Conservation (phyloP, 2,329 filamentous ascomycete species). For the Nemania diffusa region DNA sequence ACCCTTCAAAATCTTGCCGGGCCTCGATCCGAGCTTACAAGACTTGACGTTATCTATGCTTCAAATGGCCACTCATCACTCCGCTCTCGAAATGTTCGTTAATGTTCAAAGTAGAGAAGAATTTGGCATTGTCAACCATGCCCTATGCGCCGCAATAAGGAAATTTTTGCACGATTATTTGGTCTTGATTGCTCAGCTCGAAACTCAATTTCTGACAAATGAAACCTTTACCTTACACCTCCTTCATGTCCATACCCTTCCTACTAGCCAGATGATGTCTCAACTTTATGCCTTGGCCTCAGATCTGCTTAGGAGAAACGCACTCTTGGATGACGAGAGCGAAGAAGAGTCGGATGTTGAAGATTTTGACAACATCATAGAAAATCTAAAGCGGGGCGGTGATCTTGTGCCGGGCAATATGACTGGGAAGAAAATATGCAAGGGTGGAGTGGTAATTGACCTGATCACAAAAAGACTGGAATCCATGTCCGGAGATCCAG, state of each 20-base stretch:
- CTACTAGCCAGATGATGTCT: conserved; percentile 89
- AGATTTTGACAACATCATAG: conserved; percentile 92
- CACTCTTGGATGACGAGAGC: conserved; percentile 82
- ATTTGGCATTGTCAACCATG: conserved; percentile 94
- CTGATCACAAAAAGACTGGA: conserved; percentile 86
- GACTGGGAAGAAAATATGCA: conserved; percentile 90
- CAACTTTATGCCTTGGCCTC: conserved; percentile 89
- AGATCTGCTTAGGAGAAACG: conserved; percentile 88
- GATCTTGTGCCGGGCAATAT: conserved; percentile 82
- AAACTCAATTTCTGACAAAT: conserved; percentile 91
- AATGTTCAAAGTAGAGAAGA: conserved; percentile 94
- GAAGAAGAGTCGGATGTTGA: conserved; percentile 79
- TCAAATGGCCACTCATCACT: conserved; percentile 93
- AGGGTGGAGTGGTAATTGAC: conserved; percentile 94
- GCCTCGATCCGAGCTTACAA: conserved; percentile 89
- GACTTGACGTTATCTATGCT: conserved; percentile 90
- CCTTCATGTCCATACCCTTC: conserved; percentile 89
- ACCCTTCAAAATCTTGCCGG: conserved; percentile 79
- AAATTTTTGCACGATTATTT: conserved; percentile 94
- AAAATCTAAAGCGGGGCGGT: conserved; percentile 86
- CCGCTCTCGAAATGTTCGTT: conserved; percentile 89
- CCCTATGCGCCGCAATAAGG: conserved; percentile 92
- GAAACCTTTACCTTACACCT: conserved; percentile 91
- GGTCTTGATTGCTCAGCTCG: conserved; percentile 89
- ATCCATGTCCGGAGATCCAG: conserved; percentile 92